These are phyloP conservation scores for Acacia acuminata DNA, from an alignment of 306 rosid genomes.

Conservation along the genomic window DNA sequence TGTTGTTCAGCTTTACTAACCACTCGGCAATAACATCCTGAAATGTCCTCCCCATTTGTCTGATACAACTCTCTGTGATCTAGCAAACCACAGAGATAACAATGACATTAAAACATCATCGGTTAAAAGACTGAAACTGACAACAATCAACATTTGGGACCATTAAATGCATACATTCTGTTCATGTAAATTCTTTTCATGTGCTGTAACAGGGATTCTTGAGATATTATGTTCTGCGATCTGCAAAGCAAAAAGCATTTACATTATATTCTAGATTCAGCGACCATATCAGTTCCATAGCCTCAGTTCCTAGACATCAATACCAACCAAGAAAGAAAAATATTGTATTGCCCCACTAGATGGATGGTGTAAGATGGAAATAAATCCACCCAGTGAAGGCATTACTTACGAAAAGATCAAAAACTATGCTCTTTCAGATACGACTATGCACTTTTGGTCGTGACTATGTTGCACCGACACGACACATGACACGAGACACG, in stretches of 20 bases:
- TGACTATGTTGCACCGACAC: too few species aligned
- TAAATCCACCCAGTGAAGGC: constrained; percentile 22
- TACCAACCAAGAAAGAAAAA: constrained; percentile 3
- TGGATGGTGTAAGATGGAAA: constrained; percentile 27
- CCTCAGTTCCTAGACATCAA: background rate
- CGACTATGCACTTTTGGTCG: background rate
- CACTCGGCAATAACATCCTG: constrained; percentile 76
- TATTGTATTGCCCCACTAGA: background rate
- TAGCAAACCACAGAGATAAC: constrained; percentile 31
- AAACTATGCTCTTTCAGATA: background rate
- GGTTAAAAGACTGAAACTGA: constrained; percentile 5
- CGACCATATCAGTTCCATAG: constrained; percentile 11
- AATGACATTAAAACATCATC: constrained; percentile 9
- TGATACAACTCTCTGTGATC: constrained; percentile 79
- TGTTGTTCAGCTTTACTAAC: constrained; percentile 63
- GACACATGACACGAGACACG: too few species aligned
- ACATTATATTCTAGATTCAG: background rate
- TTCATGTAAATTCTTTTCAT: constrained; percentile 82
- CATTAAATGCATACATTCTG: constrained; percentile 51
- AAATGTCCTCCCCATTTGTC: constrained; percentile 83
- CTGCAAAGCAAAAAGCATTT: constrained; percentile 45
- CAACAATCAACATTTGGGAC: constrained; percentile 1
- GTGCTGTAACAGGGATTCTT: constrained; percentile 63
- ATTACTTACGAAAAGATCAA: constrained; percentile 17
- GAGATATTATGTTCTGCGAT: constrained; percentile 57